Conservation (phyloP, 2,329 filamentous ascomycete species). For the Cercospora sojina region DNA sequence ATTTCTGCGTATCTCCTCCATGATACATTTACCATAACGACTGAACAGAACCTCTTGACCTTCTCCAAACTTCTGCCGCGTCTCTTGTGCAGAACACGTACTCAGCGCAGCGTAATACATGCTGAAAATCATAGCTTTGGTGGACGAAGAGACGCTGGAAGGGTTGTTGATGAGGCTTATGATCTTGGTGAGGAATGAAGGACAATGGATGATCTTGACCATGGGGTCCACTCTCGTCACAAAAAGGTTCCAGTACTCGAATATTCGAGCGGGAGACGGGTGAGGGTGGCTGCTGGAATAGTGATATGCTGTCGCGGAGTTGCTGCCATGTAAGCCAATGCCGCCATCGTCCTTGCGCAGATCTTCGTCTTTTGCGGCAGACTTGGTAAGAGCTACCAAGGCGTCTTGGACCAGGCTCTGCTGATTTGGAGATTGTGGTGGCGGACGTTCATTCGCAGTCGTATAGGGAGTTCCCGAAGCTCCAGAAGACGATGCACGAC, state of each 20-base stretch:
- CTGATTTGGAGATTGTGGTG: conserved; percentile 17
- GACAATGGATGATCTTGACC: conserved; percentile 34
- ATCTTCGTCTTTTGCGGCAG: conserved; percentile 26
- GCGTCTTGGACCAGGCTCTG: conserved; percentile 33
- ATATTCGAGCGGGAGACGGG: conserved; percentile 24
- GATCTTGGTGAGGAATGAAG: conserved; percentile 26
- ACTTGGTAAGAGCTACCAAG: conserved; percentile 31
- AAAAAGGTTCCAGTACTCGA: conserved; percentile 34
- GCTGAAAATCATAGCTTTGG: conserved; percentile 28
- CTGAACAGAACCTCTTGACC: conserved; percentile 22
- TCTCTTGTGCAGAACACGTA: conserved; percentile 30
- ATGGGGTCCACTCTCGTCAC: conserved; percentile 31
- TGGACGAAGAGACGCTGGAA: conserved; percentile 14
- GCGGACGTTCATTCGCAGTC: not conserved
- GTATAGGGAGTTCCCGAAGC: conserved; percentile 1
- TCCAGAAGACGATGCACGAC: conserved; percentile 15
- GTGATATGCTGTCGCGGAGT: not conserved
- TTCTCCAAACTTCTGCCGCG: conserved; percentile 28
- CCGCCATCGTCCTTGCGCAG: conserved; percentile 20
- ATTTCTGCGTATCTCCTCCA: conserved; percentile 20
- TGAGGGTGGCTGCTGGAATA: conserved; percentile 15
- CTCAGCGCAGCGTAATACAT: conserved; percentile 33
- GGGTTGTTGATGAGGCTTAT: conserved; percentile 24
- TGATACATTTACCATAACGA: conserved; percentile 23
- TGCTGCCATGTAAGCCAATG: conserved; percentile 4